Conservation (phyloP, 306 rosid genomes). For the Mucuna pruriens region DNA sequence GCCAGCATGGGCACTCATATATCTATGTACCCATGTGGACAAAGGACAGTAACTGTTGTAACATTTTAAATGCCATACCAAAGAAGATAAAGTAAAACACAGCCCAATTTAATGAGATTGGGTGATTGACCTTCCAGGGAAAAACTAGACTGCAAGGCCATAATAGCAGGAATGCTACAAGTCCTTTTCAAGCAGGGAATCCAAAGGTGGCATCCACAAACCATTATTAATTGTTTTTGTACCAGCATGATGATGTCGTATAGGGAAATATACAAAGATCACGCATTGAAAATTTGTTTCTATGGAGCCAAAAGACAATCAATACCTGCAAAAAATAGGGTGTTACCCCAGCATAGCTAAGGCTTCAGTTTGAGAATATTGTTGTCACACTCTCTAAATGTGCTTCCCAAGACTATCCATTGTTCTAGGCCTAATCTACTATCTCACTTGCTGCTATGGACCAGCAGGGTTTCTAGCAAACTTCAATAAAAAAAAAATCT, state of each 20-base stretch:
- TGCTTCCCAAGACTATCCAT: conserved; percentile 39
- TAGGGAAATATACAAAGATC: conserved; percentile 22
- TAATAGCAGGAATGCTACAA: conserved; percentile 35
- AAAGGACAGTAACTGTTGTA: conserved; percentile 10
- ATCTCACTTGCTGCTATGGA: background rate
- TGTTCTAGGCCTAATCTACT: conserved; percentile 19
- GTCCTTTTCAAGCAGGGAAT: conserved; percentile 62
- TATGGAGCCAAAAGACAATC: conserved; percentile 32
- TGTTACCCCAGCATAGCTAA: background rate
- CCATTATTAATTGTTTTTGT: conserved; percentile 43
- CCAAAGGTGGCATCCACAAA: conserved; percentile 49
- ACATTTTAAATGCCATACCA: conserved; percentile 38
- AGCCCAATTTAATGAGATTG: conserved; percentile 31
- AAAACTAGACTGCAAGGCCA: conserved; percentile 29
- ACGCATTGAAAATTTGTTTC: conserved; percentile 35
- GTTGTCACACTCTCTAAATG: conserved; percentile 35
- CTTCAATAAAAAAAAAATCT: no score
- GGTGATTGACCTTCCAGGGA: conserved; percentile 15
- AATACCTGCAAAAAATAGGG: conserved; percentile 25
- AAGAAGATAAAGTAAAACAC: conserved; percentile 14
- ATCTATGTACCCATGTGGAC: conserved; percentile 19
- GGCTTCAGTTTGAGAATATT: conserved; percentile 28
- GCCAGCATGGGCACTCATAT: background rate
- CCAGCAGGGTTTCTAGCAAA: conserved; percentile 23
- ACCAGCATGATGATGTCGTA: conserved; percentile 36